These are phyloP conservation scores for Cicer bijugum DNA, from an alignment of 306 rosid genomes.

Conservation along the genomic window DNA sequence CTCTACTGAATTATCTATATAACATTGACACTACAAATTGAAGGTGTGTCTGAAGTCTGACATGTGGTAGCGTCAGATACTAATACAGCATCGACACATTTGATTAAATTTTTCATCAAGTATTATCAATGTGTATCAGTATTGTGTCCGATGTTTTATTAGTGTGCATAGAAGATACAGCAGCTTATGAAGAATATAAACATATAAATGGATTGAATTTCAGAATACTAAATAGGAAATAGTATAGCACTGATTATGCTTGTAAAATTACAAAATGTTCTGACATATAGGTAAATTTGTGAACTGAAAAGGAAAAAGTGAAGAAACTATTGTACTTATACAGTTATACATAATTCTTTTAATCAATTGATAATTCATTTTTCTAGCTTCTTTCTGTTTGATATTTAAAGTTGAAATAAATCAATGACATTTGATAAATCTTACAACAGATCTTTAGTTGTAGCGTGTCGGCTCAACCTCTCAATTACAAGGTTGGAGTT, in stretches of 20 bases:
- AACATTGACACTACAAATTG: no score
- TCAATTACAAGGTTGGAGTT: no score
- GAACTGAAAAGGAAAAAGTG: not conserved
- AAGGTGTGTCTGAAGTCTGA: no score
- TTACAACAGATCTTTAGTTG: no score
- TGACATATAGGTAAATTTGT: conserved; percentile 14
- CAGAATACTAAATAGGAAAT: conserved; percentile 34
- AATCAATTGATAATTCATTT: conserved; percentile 21
- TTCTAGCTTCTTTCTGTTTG: not conserved
- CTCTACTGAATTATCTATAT: conserved; percentile 5
- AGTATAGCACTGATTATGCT: conserved; percentile 36
- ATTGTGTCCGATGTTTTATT: no score
- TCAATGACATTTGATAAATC: not conserved
- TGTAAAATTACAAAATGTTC: conserved; percentile 25
- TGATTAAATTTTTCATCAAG: no score
- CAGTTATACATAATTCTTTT: conserved; percentile 34
- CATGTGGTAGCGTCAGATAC: no score
- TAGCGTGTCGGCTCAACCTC: no score
- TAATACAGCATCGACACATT: no score
- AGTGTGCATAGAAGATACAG: not conserved
- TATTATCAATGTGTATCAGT: no score
- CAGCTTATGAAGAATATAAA: conserved; percentile 32
- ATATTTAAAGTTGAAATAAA: not conserved
- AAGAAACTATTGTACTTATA: conserved; percentile 19
- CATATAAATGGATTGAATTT: conserved; percentile 11